Evolutionary conservation across 2,329 filamentous ascomycete species (phyloP), one percentile per base, ranked within the genome.

Genomic region (Penicillium freii): DNA sequence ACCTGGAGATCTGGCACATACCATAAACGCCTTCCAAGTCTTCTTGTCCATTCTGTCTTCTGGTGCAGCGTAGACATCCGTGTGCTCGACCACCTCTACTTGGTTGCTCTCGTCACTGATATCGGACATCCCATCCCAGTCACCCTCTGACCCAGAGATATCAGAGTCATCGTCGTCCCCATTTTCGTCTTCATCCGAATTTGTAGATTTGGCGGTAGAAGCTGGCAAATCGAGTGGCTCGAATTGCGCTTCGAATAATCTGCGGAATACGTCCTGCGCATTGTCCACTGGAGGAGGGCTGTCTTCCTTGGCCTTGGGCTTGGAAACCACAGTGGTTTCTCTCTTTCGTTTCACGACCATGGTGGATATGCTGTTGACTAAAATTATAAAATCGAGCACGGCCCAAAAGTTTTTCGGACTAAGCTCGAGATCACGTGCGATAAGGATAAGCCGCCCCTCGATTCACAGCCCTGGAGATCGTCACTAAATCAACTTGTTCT

Each of bases 241-340:
- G 78, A 97, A 97, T 70, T 89, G 87, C 29, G 90, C 85, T 76
- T 97, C 94, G 71, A 97, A 97, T 71, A 93, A 89, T 65, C 85
- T 85, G 57, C 87, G 86, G 69, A 99, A 90, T 57, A 92, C 83
- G 55, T 88, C 90, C 65, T 90, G 86, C 13, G 89, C 81, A 1
- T 67, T 56, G 25, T 62, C 64, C 31, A 63, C 59, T 6, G 64
- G 59, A 31, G 63, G 57, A 29, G 65, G 55, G 38, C 68, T 68
- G 39, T 62, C 39, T 33, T 67, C 68, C 48, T 63, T 61, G 36
- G 48, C 51, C 55, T 65, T 62, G 17, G 59, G 64, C 51, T 68
- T 59, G 21, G 70, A 67, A 51, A 66, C 64, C 58, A 73, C 67
- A 39, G 69, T 60, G n/a, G 69, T 71, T 43, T 75, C 70, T 61